These are phyloP conservation scores for Fusarium albidum DNA, from an alignment of 2,329 filamentous ascomycete genomes.

Conservation along the genomic window DNA sequence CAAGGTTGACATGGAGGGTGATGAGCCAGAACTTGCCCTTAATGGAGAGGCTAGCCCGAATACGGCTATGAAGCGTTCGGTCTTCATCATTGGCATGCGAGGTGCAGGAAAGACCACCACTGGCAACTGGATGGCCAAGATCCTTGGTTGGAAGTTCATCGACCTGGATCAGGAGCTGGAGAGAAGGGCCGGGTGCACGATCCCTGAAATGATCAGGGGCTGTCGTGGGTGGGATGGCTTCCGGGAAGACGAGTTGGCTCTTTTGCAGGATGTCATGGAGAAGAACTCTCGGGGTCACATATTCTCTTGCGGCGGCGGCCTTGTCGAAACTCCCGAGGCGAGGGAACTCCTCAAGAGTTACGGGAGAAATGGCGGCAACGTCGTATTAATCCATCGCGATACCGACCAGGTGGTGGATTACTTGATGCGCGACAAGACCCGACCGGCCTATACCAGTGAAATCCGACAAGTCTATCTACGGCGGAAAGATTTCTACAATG, in stretches of 20 bases:
- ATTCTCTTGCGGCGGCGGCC: slow-evolving; percentile 92
- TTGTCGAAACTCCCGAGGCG: slow-evolving; percentile 86
- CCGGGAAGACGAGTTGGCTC: slow-evolving; percentile 76
- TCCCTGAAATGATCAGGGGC: slow-evolving; percentile 83
- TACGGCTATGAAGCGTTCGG: slow-evolving; percentile 63
- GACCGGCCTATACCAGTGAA: slow-evolving; percentile 91
- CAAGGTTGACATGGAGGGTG: slow-evolving; percentile 77
- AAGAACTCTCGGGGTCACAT: slow-evolving; percentile 80
- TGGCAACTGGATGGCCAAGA: slow-evolving; percentile 82
- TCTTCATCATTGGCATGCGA: slow-evolving; percentile 97
- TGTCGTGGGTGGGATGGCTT: slow-evolving; percentile 87
- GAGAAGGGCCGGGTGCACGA: slow-evolving; percentile 73
- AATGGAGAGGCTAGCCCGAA: slow-evolving; percentile 21
- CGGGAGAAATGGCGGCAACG: slow-evolving; percentile 78
- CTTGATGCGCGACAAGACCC: slow-evolving; percentile 85
- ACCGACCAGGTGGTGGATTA: slow-evolving; percentile 90
- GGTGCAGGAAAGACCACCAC: slow-evolving; percentile 96
- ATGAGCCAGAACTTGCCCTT: slow-evolving; percentile 58
- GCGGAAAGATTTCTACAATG: slow-evolving; percentile 86
- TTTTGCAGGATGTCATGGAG: slow-evolving; percentile 77
- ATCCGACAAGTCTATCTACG: slow-evolving; percentile 91
- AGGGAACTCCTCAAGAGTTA: slow-evolving; percentile 79
- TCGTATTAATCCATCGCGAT: slow-evolving; percentile 87
- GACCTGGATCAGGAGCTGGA: slow-evolving; percentile 93
- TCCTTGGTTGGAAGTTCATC: slow-evolving; percentile 78